phyloP scores from a whole-genome alignment of 768 basidiomycete species.

The Pulveroboletus frians region DNA sequence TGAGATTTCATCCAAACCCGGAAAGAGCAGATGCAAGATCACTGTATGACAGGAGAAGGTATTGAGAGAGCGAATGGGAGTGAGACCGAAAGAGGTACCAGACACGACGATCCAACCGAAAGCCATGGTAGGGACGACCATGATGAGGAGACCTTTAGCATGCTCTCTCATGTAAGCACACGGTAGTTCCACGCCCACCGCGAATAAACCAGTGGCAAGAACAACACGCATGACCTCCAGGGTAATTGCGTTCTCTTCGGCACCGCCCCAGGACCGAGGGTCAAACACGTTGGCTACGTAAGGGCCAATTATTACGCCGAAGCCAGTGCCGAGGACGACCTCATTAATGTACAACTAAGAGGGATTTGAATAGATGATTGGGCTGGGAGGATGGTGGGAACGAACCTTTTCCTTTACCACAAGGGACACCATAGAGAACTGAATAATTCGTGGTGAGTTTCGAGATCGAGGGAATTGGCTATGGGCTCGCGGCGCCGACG shows the following conservation, averaged over 20 bases:
- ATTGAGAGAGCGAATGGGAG: not conserved
- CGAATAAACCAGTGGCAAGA: constrained; percentile 88
- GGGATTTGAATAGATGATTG: not conserved
- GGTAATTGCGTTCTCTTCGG: constrained; percentile 55
- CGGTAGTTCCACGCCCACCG: constrained; percentile 92
- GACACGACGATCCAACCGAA: constrained; percentile 79
- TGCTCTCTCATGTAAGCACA: constrained; percentile 78
- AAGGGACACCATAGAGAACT: constrained; percentile 84
- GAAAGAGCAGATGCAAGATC: constrained; percentile 68
- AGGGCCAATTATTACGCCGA: constrained; percentile 61
- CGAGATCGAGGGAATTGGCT: no score
- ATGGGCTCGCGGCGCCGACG: not conserved
- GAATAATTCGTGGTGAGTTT: not conserved
- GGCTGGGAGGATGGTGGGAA: not conserved
- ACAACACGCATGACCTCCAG: constrained; percentile 84
- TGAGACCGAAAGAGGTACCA: constrained; percentile 35
- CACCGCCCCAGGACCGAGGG: constrained; percentile 73
- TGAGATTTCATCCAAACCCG: constrained; percentile 62
- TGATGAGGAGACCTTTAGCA: constrained; percentile 58
- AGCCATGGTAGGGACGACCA: constrained; percentile 83
- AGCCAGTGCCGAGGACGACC: constrained; percentile 83
- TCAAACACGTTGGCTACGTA: constrained; percentile 66
- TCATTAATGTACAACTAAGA: constrained; percentile 81
- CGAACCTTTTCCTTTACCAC: constrained; percentile 75
- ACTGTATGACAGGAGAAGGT: constrained; percentile 33